These are phyloP conservation scores for Biscutella laevigata DNA, from an alignment of 441 rosid genomes.

Conservation along the genomic window DNA sequence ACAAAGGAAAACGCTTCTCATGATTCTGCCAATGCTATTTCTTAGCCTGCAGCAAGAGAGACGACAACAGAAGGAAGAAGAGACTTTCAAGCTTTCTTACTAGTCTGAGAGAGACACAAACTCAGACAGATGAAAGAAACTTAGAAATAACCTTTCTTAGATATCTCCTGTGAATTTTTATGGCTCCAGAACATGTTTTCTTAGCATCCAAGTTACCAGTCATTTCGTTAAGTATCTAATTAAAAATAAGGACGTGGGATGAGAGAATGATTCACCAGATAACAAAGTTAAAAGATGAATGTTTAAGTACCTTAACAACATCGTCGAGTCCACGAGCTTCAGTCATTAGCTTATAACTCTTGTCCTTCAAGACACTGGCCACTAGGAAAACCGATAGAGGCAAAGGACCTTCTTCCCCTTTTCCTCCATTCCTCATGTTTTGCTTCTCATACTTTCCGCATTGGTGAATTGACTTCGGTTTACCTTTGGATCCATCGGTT, in stretches of 20 bases:
- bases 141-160: slow-evolving; percentile 53
- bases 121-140: neutral
- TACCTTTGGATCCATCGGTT: slow-evolving; percentile 46
- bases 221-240: slow-evolving; percentile 78
- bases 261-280: neutral
- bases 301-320: slow-evolving; percentile 70
- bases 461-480: slow-evolving; percentile 50
- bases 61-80: slow-evolving; percentile 4
- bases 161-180: slow-evolving; percentile 89
- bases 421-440: slow-evolving; percentile 55
- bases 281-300: slow-evolving; percentile 4
- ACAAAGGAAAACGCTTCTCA: no score
- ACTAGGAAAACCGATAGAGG: slow-evolving; percentile 92
- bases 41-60: slow-evolving; percentile 22
- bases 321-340: slow-evolving; percentile 97
- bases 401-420: slow-evolving; percentile 52
- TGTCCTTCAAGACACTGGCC: slow-evolving; percentile 89
- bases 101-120: neutral
- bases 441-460: slow-evolving; percentile 88
- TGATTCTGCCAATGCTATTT: slow-evolving; percentile 21
- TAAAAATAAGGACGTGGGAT: neutral
- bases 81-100: neutral
- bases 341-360: slow-evolving; percentile 59
- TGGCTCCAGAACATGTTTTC: slow-evolving; percentile 81
- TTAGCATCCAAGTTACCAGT: slow-evolving; percentile 86